Evolutionary conservation across 805 yeast species (phyloP).

Genomic region (Lipomyces orientalis): DNA sequence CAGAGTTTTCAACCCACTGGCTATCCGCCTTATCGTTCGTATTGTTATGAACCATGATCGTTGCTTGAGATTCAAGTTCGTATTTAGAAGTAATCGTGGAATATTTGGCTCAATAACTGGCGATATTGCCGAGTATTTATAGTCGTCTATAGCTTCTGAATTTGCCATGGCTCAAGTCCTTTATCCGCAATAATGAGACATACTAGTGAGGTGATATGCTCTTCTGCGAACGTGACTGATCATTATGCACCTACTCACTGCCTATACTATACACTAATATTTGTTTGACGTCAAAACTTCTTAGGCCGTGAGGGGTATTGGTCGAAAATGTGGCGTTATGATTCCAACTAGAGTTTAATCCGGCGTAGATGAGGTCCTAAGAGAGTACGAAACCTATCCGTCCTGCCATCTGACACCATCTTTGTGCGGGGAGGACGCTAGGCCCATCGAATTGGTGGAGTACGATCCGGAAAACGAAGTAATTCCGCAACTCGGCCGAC

Average conservation of each 20-base stretch:
- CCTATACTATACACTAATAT: too few species aligned
- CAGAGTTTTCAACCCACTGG: not conserved
- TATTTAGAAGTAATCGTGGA: not conserved
- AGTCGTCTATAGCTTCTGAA: too few species aligned
- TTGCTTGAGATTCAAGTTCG: not conserved
- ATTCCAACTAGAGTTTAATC: not conserved
- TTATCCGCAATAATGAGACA: not conserved
- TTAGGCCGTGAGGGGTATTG: not conserved
- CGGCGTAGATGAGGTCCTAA: not conserved
- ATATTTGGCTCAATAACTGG: not conserved
- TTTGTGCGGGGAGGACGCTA: too few species aligned
- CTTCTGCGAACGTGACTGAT: not conserved
- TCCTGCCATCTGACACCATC: not conserved
- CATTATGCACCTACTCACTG: not conserved
- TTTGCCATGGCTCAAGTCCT: too few species aligned
- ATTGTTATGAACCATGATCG: not conserved
- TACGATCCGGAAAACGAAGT: not conserved
- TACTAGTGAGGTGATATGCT: not conserved
- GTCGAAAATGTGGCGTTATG: too few species aligned
- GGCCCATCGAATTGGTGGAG: not conserved
- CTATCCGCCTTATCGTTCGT: not conserved
- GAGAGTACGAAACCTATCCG: too few species aligned
- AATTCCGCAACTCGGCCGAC: not conserved
- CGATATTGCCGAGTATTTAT: not conserved
- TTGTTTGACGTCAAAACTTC: too few species aligned